Evolutionary conservation across 257 asterid genomes (phyloP), one percentile per base, ranked within the genome.

Genomic region (Solanum microdontum): DNA sequence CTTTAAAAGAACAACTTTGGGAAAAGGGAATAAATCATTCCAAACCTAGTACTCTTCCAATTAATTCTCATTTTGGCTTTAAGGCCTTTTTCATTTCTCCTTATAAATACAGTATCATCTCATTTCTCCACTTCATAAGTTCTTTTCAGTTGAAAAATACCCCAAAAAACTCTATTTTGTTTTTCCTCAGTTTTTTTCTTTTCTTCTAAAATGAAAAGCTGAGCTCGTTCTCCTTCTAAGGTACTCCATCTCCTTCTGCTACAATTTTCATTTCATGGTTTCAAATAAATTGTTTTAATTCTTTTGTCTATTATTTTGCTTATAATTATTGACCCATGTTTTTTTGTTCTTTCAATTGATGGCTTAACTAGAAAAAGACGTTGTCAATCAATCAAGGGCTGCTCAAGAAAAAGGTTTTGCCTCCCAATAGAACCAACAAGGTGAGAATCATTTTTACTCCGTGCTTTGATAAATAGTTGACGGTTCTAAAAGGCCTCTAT

Each of bases 171-270:
- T 36, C 39, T 36, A 36, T 36, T 36, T 36, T 36, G 0, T 36
- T 36, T 7, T 36, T 36, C 39, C 39, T 36, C 10, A 36, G 10
- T 36, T 36, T 36, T 36, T 36, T 36, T 36, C 39, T 36, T 36
- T 36, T 36, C 39, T 36, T 36, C 39, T 36, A 36, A 36, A 36
- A 36, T 36, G 39, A 7, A 36, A 36, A 7, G 39, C 39, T 3
- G 39, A 36, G 39, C 39, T 36, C 39, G 39, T 82, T 86, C 91
- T 32, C 37, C 89, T 68, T 70, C 87, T 11, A 85, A 90, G 90
- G 91, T 85, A 33, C 74, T 11, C 23, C 14, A 26, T 68, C 2
- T 43, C 82, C 33, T 15, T 79, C 45, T 83, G 21, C 43, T 37
- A 14, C 77, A 15, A 9, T 6, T 43, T n/a, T 15, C 19, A 10